Base-by-base conservation (phyloP, 805 yeast species). In the Hanseniaspora guilliermondii region DNA sequence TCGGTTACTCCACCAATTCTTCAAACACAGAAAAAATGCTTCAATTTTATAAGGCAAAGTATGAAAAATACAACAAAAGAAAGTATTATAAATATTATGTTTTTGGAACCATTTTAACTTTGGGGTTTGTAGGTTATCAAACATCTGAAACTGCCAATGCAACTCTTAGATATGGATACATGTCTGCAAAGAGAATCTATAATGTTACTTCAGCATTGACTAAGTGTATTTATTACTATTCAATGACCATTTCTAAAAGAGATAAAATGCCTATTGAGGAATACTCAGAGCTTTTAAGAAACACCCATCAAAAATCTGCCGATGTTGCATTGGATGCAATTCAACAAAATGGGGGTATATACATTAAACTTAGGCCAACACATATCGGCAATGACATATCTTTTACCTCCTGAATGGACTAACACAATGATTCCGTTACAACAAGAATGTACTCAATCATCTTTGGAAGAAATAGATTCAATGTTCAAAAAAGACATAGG, bases 401-500 rank as follows among this genome's bases (percentile, higher is more conserved):
- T 93, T 33, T 71, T 93, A 49, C 98, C 99, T 0, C 72, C 71
- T 4, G 96, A 93, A 68, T 93, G 99, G 99, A 91, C 97, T 0
- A 79, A 80, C 16, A 82, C 97, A 0, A 93, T 93, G 96, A 74
- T 83, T 35, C 95, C 96, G 1, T 70, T 93, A 52, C 97, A 91
- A 64, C 95, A 89, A 61, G 77, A 78, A 63, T 91, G 97, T 65
- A 97, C 98, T 0, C 72, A 75, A 59, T 83, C 95, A 0, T 76
- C 88, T 0, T 60, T 79, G 32, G 85, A 78, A 47, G 87, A 85
- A 40, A 79, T 93, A 21, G 71, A 74, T 41, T 70, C 71, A 16
- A 77, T 93, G 84, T 80, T 93, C 61, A 61, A 64, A 46, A 63
- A 66, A 2, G 99, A 93, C 65, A 70, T 85, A 58, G 56, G 56